Percentiles rank a stretch among this genome's conserved stretches.
Evolutionary conservation across 1,284 basidiomycete species (phyloP).

Genomic region (Dichomitus squalens): DNA sequence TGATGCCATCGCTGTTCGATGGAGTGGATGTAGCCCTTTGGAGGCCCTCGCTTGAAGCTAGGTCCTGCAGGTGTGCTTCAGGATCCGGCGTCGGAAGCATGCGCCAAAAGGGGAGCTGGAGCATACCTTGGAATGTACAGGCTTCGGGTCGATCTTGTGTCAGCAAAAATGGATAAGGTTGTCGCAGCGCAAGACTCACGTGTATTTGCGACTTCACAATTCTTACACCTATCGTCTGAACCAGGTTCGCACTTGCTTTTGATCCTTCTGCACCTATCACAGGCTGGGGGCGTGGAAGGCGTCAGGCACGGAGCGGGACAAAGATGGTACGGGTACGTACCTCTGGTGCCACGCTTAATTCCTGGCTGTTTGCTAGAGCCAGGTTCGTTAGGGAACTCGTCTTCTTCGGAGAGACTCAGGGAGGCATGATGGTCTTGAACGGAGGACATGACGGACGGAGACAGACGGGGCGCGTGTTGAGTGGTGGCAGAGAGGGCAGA

Average conservation of each 20-base stretch:
- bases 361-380: constrained; percentile 20
- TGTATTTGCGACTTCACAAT: constrained; percentile 62
- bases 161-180: not conserved
- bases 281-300: constrained; percentile 55
- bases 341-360: constrained; percentile 68
- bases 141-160: constrained; percentile 39
- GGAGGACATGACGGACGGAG: constrained; percentile 12
- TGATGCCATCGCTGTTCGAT: constrained; percentile 89
- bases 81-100: too few species aligned
- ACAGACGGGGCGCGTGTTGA: constrained; percentile 6
- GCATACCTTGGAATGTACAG: constrained; percentile 75
- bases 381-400: constrained; percentile 20
- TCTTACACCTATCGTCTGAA: constrained; percentile 63
- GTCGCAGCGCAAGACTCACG: constrained; percentile 39
- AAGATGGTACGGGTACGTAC: constrained; percentile 35
- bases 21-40: constrained; percentile 88
- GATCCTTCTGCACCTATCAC: constrained; percentile 83
- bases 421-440: constrained; percentile 11
- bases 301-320: not conserved
- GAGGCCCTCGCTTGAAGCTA: constrained; percentile 83
- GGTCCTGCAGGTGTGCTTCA: constrained; percentile 51
- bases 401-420: constrained; percentile 27
- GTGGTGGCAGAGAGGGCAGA: not conserved
- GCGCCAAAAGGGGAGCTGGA: constrained; percentile 8
- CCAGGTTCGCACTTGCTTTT: constrained; percentile 84